Base-by-base conservation (phyloP, 75 land plant genomes). In the Azolla pinnata region DNA sequence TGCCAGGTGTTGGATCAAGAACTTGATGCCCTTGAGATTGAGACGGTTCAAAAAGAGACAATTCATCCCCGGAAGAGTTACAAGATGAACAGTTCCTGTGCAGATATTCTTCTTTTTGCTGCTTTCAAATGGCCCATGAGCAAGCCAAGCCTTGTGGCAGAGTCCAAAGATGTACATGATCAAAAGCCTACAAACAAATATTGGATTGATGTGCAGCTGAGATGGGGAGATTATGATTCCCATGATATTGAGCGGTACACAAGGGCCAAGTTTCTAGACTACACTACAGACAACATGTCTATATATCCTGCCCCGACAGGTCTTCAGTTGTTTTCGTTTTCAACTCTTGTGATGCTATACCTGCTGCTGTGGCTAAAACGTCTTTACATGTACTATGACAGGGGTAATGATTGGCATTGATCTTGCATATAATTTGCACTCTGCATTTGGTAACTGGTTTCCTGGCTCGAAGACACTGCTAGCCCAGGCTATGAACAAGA, bases 81-180 rank as follows among this genome's bases (percentile, higher is more conserved):
- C 70, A 95, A 95, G 71, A 95, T 95, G 99, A 95, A 95, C 71
- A 95, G 99, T 50, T 95, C 99, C 40, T 95, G 99, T 69, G 99
- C 99, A n/a, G 99, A 95, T 61, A 74, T 95, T 61, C 99, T 95
- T 71, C 85, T 95, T 1, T 95, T 95, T 81, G 99, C 99, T 50
- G 90, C 99, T 31, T 88, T 86, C 75, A 86, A 86, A 69, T 95
- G 99, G 99, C 96, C 90, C 0, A 95, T 95, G 96, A 90, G 91
- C 65, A 95, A 95, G 57, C 99, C 99, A 64, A 95, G 99, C 69
- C 71, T 95, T 38, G 99, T 95, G 35, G 99, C 99, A 8, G 99
- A 95, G 79, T 65, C 90, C 12, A 95, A 95, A 78, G 99, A 95
- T 73, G 83, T 83, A 4, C 86, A 90, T 75, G 99, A 95, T 72